Conservation (phyloP, 768 basidiomycete species). For the Tephrocybe sp. region DNA sequence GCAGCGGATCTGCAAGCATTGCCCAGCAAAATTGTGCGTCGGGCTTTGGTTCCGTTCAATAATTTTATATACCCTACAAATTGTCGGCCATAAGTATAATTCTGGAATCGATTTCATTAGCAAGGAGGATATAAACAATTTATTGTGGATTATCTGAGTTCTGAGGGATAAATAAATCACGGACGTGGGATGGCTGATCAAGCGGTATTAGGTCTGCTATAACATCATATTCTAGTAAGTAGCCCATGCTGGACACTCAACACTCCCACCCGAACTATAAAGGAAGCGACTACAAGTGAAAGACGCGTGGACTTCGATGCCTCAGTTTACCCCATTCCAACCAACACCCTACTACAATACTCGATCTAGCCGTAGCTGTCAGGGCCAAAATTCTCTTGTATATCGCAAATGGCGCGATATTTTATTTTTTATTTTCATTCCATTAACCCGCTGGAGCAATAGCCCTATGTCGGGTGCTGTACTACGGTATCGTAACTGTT, state of each 20-base stretch:
- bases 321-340: slow-evolving; percentile 44
- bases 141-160: no score
- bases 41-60: slow-evolving; percentile 60
- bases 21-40: slow-evolving; percentile 53
- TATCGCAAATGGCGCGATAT: slow-evolving; percentile 59
- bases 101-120: no score
- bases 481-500: background rate
- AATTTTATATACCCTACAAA: no score
- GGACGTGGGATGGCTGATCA: no score
- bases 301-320: slow-evolving; percentile 21
- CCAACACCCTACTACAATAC: slow-evolving; percentile 25
- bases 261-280: slow-evolving; percentile 50
- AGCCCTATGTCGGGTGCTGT: background rate
- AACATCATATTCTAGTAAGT: no score
- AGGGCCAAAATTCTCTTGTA: slow-evolving; percentile 47
- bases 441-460: background rate
- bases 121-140: no score
- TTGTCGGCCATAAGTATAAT: no score
- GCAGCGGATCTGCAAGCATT: slow-evolving; percentile 67
- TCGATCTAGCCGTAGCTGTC: slow-evolving; percentile 28
- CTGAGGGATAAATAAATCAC: no score
- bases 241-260: slow-evolving; percentile 15
- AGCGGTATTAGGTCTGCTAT: no score
- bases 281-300: slow-evolving; percentile 35
- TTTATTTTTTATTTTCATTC: background rate